phyloP scores from a whole-genome alignment of 441 rosid species.

The Erysimum cheiri region DNA sequence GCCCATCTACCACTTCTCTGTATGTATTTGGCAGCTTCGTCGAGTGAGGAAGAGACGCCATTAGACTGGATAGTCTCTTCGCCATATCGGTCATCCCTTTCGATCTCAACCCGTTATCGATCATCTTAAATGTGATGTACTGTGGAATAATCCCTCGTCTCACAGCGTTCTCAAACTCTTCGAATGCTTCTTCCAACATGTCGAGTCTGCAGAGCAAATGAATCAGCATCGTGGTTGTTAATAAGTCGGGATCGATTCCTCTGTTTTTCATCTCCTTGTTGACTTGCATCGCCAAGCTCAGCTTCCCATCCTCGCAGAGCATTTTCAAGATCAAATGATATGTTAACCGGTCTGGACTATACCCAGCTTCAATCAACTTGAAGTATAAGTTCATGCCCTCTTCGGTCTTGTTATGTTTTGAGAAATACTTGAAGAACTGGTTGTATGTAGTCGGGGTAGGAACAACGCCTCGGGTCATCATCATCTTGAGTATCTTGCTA shows the following conservation, averaged over 20 bases:
- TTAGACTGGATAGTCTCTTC: slow-evolving; percentile 52
- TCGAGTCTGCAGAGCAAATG: slow-evolving; percentile 68
- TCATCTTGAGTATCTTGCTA: slow-evolving; percentile 73
- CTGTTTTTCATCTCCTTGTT: slow-evolving; percentile 77
- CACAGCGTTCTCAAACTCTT: slow-evolving; percentile 70
- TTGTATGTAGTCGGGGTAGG: slow-evolving; percentile 81
- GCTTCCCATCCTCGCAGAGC: slow-evolving; percentile 77
- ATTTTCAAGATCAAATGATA: slow-evolving; percentile 82
- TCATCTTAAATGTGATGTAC: slow-evolving; percentile 71
- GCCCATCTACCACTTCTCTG: slow-evolving; percentile 44
- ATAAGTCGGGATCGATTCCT: slow-evolving; percentile 74
- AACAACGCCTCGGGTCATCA: slow-evolving; percentile 65
- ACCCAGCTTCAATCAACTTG: slow-evolving; percentile 81
- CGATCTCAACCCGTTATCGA: slow-evolving; percentile 63
- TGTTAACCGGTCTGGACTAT: slow-evolving; percentile 69
- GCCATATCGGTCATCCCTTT: slow-evolving; percentile 65
- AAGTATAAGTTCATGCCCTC: slow-evolving; percentile 80
- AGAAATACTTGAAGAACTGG: slow-evolving; percentile 75
- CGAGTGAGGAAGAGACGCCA: slow-evolving; percentile 73
- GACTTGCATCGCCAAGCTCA: slow-evolving; percentile 69
- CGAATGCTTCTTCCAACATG: slow-evolving; percentile 74
- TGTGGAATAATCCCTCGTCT: slow-evolving; percentile 74
- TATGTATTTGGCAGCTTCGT: slow-evolving; percentile 60
- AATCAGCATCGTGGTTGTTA: slow-evolving; percentile 68
- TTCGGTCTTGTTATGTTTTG: slow-evolving; percentile 61